Conservation (phyloP, 805 yeast species). For the Kodamaea nitidulidarum region DNA sequence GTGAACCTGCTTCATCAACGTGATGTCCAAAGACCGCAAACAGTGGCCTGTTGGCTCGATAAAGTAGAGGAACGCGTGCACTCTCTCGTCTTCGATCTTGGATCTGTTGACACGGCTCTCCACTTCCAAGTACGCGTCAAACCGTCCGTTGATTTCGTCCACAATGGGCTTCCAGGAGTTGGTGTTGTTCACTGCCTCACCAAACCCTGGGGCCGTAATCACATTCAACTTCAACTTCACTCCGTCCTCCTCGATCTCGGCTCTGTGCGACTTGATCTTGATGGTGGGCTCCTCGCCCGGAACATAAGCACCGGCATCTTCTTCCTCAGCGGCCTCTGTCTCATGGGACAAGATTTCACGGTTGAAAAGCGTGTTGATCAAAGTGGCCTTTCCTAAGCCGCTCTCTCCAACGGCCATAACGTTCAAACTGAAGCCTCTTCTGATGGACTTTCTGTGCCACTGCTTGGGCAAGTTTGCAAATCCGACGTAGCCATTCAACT, state of each 20-base stretch:
- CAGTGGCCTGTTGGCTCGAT: slow-evolving; percentile 97
- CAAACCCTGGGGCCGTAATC: slow-evolving; percentile 91
- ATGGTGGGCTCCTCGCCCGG: slow-evolving; percentile 34
- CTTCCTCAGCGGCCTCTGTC: slow-evolving; percentile 17
- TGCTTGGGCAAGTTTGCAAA: slow-evolving; percentile 97
- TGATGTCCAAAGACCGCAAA: slow-evolving; percentile 82
- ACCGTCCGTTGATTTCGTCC: slow-evolving; percentile 81
- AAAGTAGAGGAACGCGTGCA: slow-evolving; percentile 90
- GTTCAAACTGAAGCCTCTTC: slow-evolving; percentile 80
- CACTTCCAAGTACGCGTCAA: slow-evolving; percentile 81
- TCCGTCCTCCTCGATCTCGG: slow-evolving; percentile 80
- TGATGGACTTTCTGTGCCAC: slow-evolving; percentile 91
- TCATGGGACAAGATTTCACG: slow-evolving; percentile 28
- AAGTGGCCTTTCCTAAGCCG: slow-evolving; percentile 90
- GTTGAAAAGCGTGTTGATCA: slow-evolving; percentile 82
- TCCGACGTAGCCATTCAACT: slow-evolving; percentile 89
- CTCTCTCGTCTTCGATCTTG: slow-evolving; percentile 69
- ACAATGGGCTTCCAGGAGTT: slow-evolving; percentile 85
- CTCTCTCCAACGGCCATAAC: slow-evolving; percentile 86
- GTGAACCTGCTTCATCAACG: slow-evolving; percentile 82
- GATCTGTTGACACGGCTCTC: slow-evolving; percentile 82
- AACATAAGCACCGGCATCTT: slow-evolving; percentile 11
- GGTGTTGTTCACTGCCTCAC: slow-evolving; percentile 74
- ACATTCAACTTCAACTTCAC: slow-evolving; percentile 81
- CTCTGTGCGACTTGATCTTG: slow-evolving; percentile 55